Conservation (phyloP, 2,329 filamentous ascomycete genomes). For the Fusarium robinianum region DNA sequence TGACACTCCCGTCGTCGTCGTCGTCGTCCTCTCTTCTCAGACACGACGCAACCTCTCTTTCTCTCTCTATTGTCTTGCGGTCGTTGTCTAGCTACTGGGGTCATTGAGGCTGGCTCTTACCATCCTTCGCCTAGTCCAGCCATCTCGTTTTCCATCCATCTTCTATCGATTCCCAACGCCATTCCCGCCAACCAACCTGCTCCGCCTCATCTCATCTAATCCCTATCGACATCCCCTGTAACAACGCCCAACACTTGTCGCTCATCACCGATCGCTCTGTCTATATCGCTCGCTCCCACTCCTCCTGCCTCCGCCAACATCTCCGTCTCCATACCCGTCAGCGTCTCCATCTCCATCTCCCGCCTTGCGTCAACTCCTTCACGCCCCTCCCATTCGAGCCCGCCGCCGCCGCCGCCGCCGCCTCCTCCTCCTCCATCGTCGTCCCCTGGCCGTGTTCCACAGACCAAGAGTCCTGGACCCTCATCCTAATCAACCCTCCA, state of each 20-base stretch:
- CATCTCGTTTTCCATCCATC: constrained; percentile 17
- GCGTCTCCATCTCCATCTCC: constrained; percentile 10
- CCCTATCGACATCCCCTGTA: constrained; percentile 10
- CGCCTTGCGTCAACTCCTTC: constrained; percentile 15
- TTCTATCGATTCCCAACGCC: constrained; percentile 3
- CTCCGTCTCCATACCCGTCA: too few relatives aligned
- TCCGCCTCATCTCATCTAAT: constrained; percentile 18
- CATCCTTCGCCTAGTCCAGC: constrained; percentile 16
- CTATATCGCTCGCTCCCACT: constrained; percentile 25
- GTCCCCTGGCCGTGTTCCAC: constrained; percentile 29
- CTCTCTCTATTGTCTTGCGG: too few relatives aligned
- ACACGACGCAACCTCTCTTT: constrained; percentile 22
- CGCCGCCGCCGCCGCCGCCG: constrained; percentile 26
- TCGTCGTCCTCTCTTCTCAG: constrained; percentile 2
- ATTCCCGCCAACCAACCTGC: constrained; percentile 13
- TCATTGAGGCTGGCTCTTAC: constrained; percentile 12
- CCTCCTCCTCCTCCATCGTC: constrained; percentile 26
- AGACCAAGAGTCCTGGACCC: constrained; percentile 25
- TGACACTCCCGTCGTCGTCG: constrained; percentile 11
- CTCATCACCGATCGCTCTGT: constrained; percentile 16
- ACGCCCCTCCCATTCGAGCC: constrained; percentile 30
- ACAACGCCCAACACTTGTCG: constrained; percentile 14
- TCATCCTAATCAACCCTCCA: constrained; percentile 38
- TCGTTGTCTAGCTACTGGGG: constrained; percentile 22
- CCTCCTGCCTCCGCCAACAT: constrained; percentile 8